Percentiles rank a stretch among this genome's conserved stretches.
Conservation (phyloP, 306 rosid genomes). For the Datisca glomerata region DNA sequence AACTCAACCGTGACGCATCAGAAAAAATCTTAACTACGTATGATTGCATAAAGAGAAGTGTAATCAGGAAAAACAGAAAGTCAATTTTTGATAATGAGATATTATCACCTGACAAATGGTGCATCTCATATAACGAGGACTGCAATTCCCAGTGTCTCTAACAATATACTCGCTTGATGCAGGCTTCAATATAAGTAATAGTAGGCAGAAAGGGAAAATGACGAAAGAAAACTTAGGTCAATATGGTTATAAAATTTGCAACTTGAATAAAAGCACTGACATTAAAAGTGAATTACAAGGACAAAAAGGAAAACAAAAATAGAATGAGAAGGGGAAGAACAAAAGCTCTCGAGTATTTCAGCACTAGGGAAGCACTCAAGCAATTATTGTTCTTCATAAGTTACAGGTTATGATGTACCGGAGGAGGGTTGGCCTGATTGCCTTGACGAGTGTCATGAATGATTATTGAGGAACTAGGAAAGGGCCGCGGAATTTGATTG, state of each 20-base stretch:
- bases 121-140: conserved; percentile 99
- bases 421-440: conserved; percentile 88
- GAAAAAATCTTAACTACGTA: too few species aligned
- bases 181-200: conserved; percentile 51
- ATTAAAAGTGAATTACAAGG: conserved; percentile 9
- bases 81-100: not conserved
- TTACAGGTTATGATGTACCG: too few species aligned
- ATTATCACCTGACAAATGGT: conserved; percentile 87
- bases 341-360: not conserved
- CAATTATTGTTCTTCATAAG: too few species aligned
- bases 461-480: conserved; percentile 67
- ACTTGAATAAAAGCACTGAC: conserved; percentile 4
- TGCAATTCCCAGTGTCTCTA: conserved; percentile 87
- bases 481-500: conserved; percentile 92
- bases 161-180: conserved; percentile 87
- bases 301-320: conserved; percentile 8
- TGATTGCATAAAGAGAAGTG: too few species aligned
- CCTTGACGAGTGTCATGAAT: conserved; percentile 87
- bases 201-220: conserved; percentile 8
- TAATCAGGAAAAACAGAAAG: conserved; percentile 2
- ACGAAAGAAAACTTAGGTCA: conserved; percentile 10
- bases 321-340: conserved; percentile 3
- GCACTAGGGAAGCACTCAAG: too few species aligned
- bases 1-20: not conserved
- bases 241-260: conserved; percentile 12